Evolutionary conservation across 176 grass and related monocot genomes (phyloP).

Genomic region (Dactylis glomerata): DNA sequence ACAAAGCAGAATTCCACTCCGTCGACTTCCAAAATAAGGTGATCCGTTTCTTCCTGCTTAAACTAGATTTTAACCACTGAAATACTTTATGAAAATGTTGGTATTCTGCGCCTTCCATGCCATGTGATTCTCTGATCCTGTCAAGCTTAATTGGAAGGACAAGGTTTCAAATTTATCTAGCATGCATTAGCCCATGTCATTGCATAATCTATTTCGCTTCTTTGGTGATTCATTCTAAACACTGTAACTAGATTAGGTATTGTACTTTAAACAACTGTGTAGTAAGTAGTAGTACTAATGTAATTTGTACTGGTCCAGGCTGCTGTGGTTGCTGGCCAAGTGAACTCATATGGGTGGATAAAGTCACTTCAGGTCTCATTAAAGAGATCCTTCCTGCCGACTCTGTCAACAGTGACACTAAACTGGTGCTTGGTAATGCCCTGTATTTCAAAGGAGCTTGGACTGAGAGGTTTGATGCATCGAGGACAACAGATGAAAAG

Average conservation of each 20-base stretch:
- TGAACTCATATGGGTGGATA: background rate
- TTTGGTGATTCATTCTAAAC: background rate
- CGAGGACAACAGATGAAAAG: background rate
- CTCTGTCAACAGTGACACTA: background rate
- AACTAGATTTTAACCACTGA: too few species aligned
- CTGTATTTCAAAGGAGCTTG: background rate
- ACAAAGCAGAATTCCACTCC: background rate
- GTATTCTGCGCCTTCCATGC: background rate
- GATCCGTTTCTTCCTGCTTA: too few species aligned
- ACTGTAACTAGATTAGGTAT: background rate
- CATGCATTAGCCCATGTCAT: too few species aligned
- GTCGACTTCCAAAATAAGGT: constrained; percentile 9
- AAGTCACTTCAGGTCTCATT: background rate
- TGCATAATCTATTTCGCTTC: too few species aligned
- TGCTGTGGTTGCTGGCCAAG: background rate
- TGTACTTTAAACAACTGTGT: too few species aligned
- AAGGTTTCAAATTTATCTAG: too few species aligned
- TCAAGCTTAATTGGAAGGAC: too few species aligned
- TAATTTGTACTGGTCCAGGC: background rate
- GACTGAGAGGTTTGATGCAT: background rate
- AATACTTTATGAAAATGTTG: background rate
- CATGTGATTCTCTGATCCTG: too few species aligned
- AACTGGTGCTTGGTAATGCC: background rate
- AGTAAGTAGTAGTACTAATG: too few species aligned
- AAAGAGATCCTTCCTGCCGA: background rate